Conservation (phyloP, 2,329 filamentous ascomycete genomes). For the Epicoccum sorghinum region DNA sequence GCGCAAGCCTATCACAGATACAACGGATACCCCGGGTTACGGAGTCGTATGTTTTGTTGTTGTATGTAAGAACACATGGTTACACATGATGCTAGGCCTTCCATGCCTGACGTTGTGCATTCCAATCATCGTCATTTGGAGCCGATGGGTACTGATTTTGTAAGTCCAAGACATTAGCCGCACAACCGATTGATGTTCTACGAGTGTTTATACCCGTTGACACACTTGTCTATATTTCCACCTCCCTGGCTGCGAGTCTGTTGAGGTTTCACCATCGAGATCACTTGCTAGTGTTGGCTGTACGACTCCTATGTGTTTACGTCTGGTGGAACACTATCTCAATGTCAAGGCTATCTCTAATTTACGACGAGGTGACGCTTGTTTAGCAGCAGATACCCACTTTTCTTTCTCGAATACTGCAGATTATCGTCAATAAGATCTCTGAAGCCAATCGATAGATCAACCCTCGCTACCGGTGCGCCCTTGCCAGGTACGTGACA, state of each 20-base stretch:
- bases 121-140: conserved; percentile 8
- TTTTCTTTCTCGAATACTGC: background rate
- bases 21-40: background rate
- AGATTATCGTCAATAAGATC: background rate
- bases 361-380: too few relatives aligned
- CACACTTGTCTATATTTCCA: too few relatives aligned
- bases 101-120: conserved; percentile 11
- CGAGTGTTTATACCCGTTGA: too few relatives aligned
- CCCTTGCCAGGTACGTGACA: conserved; percentile 2
- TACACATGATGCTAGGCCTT: conserved; percentile 3
- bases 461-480: background rate
- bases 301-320: background rate
- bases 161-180: background rate
- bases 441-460: background rate
- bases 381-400: too few relatives aligned
- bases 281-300: background rate
- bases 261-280: too few relatives aligned
- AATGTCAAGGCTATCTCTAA: too few relatives aligned
- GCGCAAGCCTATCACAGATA: too few relatives aligned
- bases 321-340: background rate
- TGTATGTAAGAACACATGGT: background rate
- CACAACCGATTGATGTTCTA: background rate
- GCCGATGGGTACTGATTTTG: background rate
- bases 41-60: background rate
- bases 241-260: too few relatives aligned